Evolutionary conservation across 2,329 filamentous ascomycete genomes (phyloP).

Genomic region (Beauveria medogensis): DNA sequence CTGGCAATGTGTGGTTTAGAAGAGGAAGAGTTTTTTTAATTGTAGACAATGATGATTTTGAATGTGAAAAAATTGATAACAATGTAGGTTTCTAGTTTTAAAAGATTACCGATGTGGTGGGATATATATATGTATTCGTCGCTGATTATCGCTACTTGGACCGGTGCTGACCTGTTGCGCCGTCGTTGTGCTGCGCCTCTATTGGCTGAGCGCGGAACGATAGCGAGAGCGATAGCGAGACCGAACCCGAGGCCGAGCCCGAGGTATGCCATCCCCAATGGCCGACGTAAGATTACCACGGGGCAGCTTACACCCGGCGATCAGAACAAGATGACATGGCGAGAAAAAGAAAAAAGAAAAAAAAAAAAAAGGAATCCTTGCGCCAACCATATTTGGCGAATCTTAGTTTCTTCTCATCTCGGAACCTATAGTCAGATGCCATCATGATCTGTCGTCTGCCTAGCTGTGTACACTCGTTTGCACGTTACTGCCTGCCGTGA

Average conservation of each 20-base stretch:
- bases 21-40: not conserved
- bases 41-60: not conserved
- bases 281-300: not conserved
- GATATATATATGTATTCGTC: not conserved
- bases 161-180: not conserved
- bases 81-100: not conserved
- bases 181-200: not conserved
- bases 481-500: constrained; percentile 6
- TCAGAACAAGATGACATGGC: too few relatives aligned
- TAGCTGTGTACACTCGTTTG: not conserved
- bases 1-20: not conserved
- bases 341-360: too few relatives aligned
- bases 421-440: too few relatives aligned
- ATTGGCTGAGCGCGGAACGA: not conserved
- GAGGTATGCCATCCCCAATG: not conserved
- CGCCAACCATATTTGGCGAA: too few relatives aligned
- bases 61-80: not conserved
- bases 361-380: too few relatives aligned
- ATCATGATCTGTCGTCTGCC: too few relatives aligned
- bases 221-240: constrained; percentile 3
- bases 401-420: too few relatives aligned
- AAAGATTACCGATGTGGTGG: not conserved
- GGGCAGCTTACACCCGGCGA: not conserved
- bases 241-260: not conserved
- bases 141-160: not conserved